phyloP scores from a whole-genome alignment of 1,284 basidiomycete genomes.

The Gymnopus androsaceus region DNA sequence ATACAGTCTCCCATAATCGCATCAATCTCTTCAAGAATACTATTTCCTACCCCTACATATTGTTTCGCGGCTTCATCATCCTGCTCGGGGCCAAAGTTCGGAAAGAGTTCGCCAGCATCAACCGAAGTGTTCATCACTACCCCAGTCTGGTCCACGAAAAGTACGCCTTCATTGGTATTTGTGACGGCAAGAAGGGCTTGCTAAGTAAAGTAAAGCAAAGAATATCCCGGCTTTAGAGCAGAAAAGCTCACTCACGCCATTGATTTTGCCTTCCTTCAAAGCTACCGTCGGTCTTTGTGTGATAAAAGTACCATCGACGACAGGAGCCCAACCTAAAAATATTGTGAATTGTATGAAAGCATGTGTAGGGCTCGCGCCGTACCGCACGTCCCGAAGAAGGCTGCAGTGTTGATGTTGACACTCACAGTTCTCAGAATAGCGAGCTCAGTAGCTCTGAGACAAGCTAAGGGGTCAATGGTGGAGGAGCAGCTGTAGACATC shows the following conservation, averaged over 20 bases:
- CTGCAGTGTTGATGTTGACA: conserved; percentile 25
- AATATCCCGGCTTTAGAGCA: neutral
- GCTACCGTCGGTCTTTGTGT: conserved; percentile 33
- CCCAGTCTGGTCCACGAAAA: conserved; percentile 30
- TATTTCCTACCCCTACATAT: conserved; percentile 22
- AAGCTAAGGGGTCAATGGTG: conserved; percentile 24
- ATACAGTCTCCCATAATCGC: conserved; percentile 18
- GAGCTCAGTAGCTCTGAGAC: conserved; percentile 26
- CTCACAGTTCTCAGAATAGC: conserved; percentile 28
- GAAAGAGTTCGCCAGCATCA: conserved; percentile 29
- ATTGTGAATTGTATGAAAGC: too few relatives aligned
- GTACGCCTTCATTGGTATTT: conserved; percentile 35
- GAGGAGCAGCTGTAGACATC: conserved; percentile 28
- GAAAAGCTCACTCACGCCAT: conserved; percentile 37
- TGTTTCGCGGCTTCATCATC: conserved; percentile 18
- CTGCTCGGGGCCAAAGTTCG: conserved; percentile 21
- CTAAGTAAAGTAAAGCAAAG: conserved; percentile 17
- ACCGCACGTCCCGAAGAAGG: conserved; percentile 33
- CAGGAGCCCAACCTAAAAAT: too few relatives aligned
- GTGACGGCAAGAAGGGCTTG: conserved; percentile 27
- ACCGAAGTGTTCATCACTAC: conserved; percentile 20
- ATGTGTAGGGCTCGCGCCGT: too few relatives aligned
- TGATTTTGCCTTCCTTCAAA: conserved; percentile 28
- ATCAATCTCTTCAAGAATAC: conserved; percentile 26
- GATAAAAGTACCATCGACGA: conserved; percentile 39